Evolutionary conservation across 768 basidiomycete genomes (phyloP).

Genomic region (Hydnomerulius pinastri): DNA sequence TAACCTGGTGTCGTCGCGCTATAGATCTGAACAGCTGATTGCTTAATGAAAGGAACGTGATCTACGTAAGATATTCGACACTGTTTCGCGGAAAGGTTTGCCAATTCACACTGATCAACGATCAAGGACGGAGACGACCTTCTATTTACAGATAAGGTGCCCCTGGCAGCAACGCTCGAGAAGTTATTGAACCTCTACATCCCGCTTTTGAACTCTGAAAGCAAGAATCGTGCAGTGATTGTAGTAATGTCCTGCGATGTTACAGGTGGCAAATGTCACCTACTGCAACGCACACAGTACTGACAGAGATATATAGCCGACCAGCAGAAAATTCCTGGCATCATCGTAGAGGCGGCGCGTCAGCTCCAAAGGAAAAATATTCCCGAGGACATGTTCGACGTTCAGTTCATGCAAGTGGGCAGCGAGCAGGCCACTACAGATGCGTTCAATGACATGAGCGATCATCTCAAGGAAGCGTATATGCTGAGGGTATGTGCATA

Average conservation of each 20-base stretch:
- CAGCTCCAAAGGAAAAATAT: not conserved
- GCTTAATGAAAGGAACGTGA: not conserved
- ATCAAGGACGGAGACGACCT: not conserved
- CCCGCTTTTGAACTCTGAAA: not conserved
- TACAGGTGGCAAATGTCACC: not conserved
- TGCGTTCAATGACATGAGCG: not conserved
- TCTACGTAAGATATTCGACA: not conserved
- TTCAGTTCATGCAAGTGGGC: not conserved
- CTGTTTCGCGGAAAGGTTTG: not conserved
- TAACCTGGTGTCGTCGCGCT: not conserved
- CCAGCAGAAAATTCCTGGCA: not conserved
- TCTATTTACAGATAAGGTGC: not conserved
- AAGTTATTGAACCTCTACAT: not conserved
- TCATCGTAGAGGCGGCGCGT: not conserved
- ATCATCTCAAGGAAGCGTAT: not conserved
- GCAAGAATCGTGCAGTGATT: not conserved
- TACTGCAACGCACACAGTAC: not conserved
- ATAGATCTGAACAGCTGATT: not conserved
- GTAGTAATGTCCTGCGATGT: not conserved
- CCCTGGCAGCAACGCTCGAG: not conserved
- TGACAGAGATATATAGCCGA: not conserved
- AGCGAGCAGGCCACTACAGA: not conserved
- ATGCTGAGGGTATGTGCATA: not conserved
- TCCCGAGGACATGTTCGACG: not conserved
- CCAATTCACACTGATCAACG: not conserved